phyloP scores from a whole-genome alignment of 192 early-diverging fungal species.

The Haplosporangium gracile region DNA sequence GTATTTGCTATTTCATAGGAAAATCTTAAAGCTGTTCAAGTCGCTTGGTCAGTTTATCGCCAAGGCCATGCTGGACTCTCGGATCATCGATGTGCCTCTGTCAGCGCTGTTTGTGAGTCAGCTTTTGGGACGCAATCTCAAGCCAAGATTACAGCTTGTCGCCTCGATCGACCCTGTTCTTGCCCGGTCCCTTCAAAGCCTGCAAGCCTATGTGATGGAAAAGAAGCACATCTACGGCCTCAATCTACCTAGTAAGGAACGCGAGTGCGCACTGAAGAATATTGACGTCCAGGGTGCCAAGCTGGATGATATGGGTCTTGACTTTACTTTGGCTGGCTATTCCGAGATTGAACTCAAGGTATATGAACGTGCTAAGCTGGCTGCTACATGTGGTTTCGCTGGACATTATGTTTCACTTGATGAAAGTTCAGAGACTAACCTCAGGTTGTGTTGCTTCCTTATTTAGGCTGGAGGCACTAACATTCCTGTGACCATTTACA shows the following conservation, averaged over 20 bases:
- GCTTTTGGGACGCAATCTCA: constrained; percentile 63
- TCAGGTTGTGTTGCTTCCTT: not conserved
- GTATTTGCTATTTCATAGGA: constrained; percentile 37
- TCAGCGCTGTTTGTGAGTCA: constrained; percentile 80
- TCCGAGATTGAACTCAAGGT: constrained; percentile 74
- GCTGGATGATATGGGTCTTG: constrained; percentile 81
- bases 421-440: not conserved
- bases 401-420: not conserved
- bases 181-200: constrained; percentile 72
- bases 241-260: constrained; percentile 62
- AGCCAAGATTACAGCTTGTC: constrained; percentile 34
- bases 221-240: constrained; percentile 70
- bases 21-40: constrained; percentile 74
- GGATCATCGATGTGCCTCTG: constrained; percentile 89
- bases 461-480: constrained; percentile 66
- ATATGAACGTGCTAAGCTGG: not conserved
- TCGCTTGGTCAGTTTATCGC: constrained; percentile 89
- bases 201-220: constrained; percentile 73
- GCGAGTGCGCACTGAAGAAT: constrained; percentile 54
- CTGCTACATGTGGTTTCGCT: not conserved
- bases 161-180: constrained; percentile 76
- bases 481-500: constrained; percentile 82
- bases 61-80: constrained; percentile 87
- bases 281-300: constrained; percentile 66
- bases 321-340: constrained; percentile 91